These are phyloP conservation scores for Coriolopsis trogii DNA, from an alignment of 1,284 basidiomycete species.

Conservation along the genomic window DNA sequence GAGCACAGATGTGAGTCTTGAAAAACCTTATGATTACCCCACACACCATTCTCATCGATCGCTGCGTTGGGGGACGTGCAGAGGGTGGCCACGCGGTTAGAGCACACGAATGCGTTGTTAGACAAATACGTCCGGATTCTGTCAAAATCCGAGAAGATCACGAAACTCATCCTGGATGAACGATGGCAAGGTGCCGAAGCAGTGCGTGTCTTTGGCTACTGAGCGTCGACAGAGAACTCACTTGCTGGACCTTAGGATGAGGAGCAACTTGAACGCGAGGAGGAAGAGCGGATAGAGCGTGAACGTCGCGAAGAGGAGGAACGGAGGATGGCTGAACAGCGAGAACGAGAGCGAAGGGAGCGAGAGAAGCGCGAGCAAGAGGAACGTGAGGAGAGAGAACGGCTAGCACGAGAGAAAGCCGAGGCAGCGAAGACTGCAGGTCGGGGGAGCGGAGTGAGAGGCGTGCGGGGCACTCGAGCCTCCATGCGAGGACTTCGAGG, in stretches of 20 bases:
- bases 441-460: constrained; percentile 38
- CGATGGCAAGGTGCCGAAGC: constrained; percentile 71
- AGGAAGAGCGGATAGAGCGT: constrained; percentile 47
- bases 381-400: constrained; percentile 15
- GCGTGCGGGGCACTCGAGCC: constrained; percentile 42
- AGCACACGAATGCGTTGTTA: constrained; percentile 69
- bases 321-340: constrained; percentile 45
- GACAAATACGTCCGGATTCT: constrained; percentile 73
- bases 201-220: constrained; percentile 42
- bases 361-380: not conserved
- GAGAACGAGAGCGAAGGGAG: constrained; percentile 48
- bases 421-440: constrained; percentile 21
- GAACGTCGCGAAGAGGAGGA: constrained; percentile 54
- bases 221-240: not conserved
- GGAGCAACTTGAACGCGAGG: constrained; percentile 51
- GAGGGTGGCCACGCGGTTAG: constrained; percentile 60
- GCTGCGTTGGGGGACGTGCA: not conserved
- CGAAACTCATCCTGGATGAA: constrained; percentile 72
- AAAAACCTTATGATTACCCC: not conserved
- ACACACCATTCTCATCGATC: not conserved
- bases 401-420: constrained; percentile 31
- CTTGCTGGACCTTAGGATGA: constrained; percentile 51
- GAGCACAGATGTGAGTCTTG: constrained; percentile 61
- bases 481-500: constrained; percentile 36
- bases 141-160: constrained; percentile 66